Evolutionary conservation across 148 eudicot genomes (phyloP).

Genomic region (Diospyros kaki): DNA sequence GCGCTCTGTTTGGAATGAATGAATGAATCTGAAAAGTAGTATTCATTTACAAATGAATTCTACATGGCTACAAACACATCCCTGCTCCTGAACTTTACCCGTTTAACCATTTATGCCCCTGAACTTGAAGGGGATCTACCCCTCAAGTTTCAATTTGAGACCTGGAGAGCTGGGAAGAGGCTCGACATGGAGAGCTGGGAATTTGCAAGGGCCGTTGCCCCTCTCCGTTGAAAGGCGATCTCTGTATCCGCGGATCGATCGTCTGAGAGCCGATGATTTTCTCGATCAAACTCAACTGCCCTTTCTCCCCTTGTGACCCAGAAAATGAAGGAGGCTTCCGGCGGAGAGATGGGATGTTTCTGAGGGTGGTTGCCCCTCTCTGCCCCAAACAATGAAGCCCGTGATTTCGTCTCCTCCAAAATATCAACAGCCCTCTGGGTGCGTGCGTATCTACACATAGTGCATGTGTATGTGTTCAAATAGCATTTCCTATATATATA

Average conservation of each 20-base stretch:
- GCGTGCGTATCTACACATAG: background rate
- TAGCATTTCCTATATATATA: background rate
- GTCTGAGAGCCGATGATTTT: conserved; percentile 11
- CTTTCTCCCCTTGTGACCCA: background rate
- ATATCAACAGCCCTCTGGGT: conserved; percentile 7
- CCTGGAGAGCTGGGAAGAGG: background rate
- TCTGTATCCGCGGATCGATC: background rate
- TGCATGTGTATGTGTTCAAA: background rate
- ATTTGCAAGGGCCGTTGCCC: conserved; percentile 17
- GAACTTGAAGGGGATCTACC: no score
- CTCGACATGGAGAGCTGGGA: conserved; percentile 15
- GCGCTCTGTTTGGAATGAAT: no score
- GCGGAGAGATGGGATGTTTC: conserved; percentile 12
- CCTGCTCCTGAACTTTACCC: no score
- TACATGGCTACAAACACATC: no score
- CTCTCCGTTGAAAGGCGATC: background rate
- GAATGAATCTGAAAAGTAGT: no score
- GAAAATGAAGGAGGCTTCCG: background rate
- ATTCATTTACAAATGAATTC: no score
- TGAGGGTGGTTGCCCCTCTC: conserved; percentile 19
- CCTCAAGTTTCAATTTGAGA: no score
- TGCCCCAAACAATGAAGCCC: background rate
- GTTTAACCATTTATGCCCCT: no score
- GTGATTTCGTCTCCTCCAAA: background rate
- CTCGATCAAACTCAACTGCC: conserved; percentile 9